Evolutionary conservation across 2,329 filamentous ascomycete genomes (phyloP).

Genomic region (Paracorniculantispora psalliotae): DNA sequence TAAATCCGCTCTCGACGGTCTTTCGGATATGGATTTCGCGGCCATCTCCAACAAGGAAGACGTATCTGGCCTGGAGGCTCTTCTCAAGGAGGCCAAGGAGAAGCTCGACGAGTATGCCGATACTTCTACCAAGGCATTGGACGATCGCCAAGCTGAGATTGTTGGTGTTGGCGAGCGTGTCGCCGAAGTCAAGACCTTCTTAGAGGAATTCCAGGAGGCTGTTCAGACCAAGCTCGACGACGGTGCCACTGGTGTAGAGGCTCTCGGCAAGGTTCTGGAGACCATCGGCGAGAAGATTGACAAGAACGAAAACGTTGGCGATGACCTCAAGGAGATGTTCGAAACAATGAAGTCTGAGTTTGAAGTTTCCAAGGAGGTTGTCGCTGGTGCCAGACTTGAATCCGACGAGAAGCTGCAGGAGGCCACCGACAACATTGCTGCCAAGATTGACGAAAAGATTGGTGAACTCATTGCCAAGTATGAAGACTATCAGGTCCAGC

Average conservation of each 20-base stretch:
- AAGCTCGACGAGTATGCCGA: slow-evolving; percentile 63
- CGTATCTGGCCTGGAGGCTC: slow-evolving; percentile 55
- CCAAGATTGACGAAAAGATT: slow-evolving; percentile 61
- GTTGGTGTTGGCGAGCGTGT: slow-evolving; percentile 73
- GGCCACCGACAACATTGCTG: slow-evolving; percentile 47
- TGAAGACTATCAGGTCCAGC: slow-evolving; percentile 71
- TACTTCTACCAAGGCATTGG: slow-evolving; percentile 71
- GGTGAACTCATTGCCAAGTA: slow-evolving; percentile 79
- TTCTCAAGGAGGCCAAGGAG: slow-evolving; percentile 68
- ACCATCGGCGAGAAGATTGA: slow-evolving; percentile 58
- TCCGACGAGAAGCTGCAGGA: slow-evolving; percentile 70
- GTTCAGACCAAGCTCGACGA: slow-evolving; percentile 73
- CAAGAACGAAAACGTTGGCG: slow-evolving; percentile 51
- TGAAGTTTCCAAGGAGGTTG: slow-evolving; percentile 75
- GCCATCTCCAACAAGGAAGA: slow-evolving; percentile 72
- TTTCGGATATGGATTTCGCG: slow-evolving; percentile 66
- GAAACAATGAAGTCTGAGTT: slow-evolving; percentile 80
- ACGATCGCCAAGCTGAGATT: slow-evolving; percentile 79
- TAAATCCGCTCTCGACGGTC: slow-evolving; percentile 70
- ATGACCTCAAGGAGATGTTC: slow-evolving; percentile 66
- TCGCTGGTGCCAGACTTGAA: slow-evolving; percentile 77
- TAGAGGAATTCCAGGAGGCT: slow-evolving; percentile 73
- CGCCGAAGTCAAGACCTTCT: slow-evolving; percentile 67
- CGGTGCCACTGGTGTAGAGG: slow-evolving; percentile 66
- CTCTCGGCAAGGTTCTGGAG: slow-evolving; percentile 65